Evolutionary conservation across 768 basidiomycete genomes (phyloP).

Genomic region (Mycena capillaripes): DNA sequence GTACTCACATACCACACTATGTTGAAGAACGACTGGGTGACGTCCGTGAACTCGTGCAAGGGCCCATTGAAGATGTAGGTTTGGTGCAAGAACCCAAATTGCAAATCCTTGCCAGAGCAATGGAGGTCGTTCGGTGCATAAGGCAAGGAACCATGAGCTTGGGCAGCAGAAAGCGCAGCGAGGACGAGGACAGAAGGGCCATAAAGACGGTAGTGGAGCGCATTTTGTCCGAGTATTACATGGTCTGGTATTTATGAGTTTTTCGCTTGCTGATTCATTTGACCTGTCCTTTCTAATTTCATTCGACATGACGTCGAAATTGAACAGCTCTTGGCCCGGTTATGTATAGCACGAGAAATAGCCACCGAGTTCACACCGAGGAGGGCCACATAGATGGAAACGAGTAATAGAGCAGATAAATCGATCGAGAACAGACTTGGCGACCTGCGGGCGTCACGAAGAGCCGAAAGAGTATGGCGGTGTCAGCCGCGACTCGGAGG

Average conservation of each 20-base stretch:
- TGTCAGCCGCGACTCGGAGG: no score
- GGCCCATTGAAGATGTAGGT: slow-evolving; percentile 25
- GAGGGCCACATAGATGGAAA: not conserved
- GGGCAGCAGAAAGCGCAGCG: not conserved
- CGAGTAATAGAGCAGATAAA: no score
- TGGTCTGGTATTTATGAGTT: no score
- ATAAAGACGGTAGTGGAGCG: no score
- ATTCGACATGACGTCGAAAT: not conserved
- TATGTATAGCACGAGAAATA: not conserved
- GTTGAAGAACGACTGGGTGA: slow-evolving; percentile 28
- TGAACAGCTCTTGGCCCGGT: not conserved
- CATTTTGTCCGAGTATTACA: no score
- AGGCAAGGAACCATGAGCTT: not conserved
- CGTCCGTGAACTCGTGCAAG: slow-evolving; percentile 13
- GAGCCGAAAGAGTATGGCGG: no score
- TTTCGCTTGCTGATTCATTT: no score
- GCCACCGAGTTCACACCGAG: not conserved
- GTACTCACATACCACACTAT: slow-evolving; percentile 33
- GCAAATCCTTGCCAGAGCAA: not conserved
- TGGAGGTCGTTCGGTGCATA: not conserved
- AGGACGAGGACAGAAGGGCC: not conserved
- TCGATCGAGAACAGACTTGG: no score
- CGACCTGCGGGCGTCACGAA: no score
- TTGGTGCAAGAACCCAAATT: slow-evolving; percentile 21
- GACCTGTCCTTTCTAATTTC: no score